Percentiles rank a stretch among this genome's conserved stretches.
Conservation (phyloP, 805 yeast species). For the Pichia paraexigua region DNA sequence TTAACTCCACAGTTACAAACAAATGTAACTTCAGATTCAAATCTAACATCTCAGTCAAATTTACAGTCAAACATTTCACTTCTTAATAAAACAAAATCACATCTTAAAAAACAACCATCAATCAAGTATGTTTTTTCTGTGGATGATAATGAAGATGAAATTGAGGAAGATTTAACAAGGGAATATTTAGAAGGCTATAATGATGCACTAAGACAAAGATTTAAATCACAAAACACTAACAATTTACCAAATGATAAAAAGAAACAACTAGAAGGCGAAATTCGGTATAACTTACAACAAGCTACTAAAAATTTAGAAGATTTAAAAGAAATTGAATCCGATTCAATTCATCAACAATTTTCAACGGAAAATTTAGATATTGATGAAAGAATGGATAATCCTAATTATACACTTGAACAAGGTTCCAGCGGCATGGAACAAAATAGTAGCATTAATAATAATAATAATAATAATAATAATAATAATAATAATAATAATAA, state of each 20-base stretch:
- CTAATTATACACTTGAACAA: not conserved
- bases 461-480: conserved; percentile 7
- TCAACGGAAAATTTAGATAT: not conserved
- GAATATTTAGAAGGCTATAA: conserved; percentile 65
- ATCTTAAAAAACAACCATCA: conserved; percentile 22
- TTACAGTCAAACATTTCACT: not conserved
- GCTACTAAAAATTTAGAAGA: conserved; percentile 21
- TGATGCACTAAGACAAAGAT: conserved; percentile 53
- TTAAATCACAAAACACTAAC: conserved; percentile 15
- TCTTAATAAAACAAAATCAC: conserved; percentile 17
- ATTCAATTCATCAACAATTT: conserved; percentile 14
- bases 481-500: too few species aligned
- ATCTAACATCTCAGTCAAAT: conserved; percentile 1
- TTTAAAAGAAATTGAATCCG: conserved; percentile 25
- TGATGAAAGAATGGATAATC: not conserved
- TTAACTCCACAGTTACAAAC: conserved; percentile 8
- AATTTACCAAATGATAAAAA: conserved; percentile 6
- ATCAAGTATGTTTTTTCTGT: conserved; percentile 53
- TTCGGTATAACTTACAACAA: conserved; percentile 17
- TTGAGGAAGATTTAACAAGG: conserved; percentile 49
- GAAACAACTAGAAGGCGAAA: conserved; percentile 23
- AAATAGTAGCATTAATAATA: not conserved
- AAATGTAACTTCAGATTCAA: conserved; percentile 7
- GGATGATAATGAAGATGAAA: conserved; percentile 74
- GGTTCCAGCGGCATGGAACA: too few species aligned